phyloP scores from a whole-genome alignment of 2,329 filamentous ascomycete species.

The Cercospora sp. region DNA sequence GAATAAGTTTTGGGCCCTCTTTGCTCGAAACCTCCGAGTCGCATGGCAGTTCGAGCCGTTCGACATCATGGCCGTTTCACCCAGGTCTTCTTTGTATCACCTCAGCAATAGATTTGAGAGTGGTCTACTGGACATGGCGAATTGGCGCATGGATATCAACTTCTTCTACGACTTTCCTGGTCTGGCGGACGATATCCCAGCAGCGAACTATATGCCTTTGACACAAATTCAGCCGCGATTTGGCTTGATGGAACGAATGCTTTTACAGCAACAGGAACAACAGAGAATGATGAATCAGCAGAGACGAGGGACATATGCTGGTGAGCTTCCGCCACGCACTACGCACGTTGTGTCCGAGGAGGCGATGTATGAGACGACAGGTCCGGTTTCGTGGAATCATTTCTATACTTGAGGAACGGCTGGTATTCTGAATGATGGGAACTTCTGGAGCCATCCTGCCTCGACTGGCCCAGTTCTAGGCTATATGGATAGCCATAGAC shows the following conservation, averaged over 20 bases:
- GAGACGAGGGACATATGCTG: slow-evolving; percentile 13
- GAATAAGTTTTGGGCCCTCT: slow-evolving; percentile 28
- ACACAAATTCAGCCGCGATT: slow-evolving; percentile 24
- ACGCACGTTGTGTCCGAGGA: not conserved
- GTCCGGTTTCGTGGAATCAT: slow-evolving; percentile 5
- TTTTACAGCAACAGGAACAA: not conserved
- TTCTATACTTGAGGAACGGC: slow-evolving; percentile 5
- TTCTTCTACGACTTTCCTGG: slow-evolving; percentile 28
- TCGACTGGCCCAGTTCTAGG: not conserved
- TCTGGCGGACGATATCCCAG: slow-evolving; percentile 25
- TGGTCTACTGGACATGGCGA: slow-evolving; percentile 25
- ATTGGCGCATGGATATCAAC: slow-evolving; percentile 29
- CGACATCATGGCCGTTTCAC: slow-evolving; percentile 21
- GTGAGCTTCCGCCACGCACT: slow-evolving; percentile 1
- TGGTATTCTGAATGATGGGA: not conserved
- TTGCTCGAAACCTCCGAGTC: slow-evolving; percentile 23
- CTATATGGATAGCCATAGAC: not conserved
- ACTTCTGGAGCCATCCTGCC: not conserved
- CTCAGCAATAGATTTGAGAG: slow-evolving; percentile 22
- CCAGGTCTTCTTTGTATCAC: slow-evolving; percentile 22
- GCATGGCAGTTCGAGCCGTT: slow-evolving; percentile 27
- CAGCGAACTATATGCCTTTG: slow-evolving; percentile 27
- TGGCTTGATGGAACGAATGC: slow-evolving; percentile 14
- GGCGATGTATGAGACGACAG: slow-evolving; percentile 1
- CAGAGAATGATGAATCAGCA: slow-evolving; percentile 11